A percentile compares a stretch with the other conserved stretches of the same genome.
phyloP scores from a whole-genome alignment of 202 grass and related monocot genomes.

The Setaria viridis region DNA sequence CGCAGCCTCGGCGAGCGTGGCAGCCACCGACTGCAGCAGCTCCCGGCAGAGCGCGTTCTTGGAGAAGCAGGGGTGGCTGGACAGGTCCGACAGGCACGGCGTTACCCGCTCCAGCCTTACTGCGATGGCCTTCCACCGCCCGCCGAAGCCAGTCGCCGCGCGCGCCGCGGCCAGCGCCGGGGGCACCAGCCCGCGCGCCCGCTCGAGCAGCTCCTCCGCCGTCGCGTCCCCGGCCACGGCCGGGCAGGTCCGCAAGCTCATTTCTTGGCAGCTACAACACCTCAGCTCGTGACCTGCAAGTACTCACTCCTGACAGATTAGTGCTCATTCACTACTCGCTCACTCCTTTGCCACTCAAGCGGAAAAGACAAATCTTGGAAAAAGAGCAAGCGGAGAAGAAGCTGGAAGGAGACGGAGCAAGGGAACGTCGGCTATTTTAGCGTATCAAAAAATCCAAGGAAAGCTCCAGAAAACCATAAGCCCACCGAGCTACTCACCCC shows the following conservation, averaged over 20 bases:
- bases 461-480: conserved; percentile 46
- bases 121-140: conserved; percentile 77
- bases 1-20: conserved; percentile 61
- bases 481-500: conserved; percentile 12
- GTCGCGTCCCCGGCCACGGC: conserved; percentile 41
- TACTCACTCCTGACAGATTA: conserved; percentile 23
- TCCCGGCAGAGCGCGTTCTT: conserved; percentile 90
- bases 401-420: conserved; percentile 21
- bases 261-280: conserved; percentile 31
- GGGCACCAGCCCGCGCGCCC: conserved; percentile 59
- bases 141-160: conserved; percentile 60
- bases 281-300: conserved; percentile 50
- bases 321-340: conserved; percentile 12
- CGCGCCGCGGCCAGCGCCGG: conserved; percentile 56
- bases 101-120: conserved; percentile 76
- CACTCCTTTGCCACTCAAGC: conserved; percentile 7
- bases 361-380: conserved; percentile 35
- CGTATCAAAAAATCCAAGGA: conserved; percentile 41
- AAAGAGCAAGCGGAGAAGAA: conserved; percentile 35
- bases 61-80: conserved; percentile 91
- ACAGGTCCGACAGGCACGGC: conserved; percentile 86
- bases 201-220: conserved; percentile 59
- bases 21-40: conserved; percentile 78
- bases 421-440: conserved; percentile 21
- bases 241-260: conserved; percentile 46